Base-by-base conservation (phyloP, 2,329 filamentous ascomycete genomes). In the Ascochyta lentis region DNA sequence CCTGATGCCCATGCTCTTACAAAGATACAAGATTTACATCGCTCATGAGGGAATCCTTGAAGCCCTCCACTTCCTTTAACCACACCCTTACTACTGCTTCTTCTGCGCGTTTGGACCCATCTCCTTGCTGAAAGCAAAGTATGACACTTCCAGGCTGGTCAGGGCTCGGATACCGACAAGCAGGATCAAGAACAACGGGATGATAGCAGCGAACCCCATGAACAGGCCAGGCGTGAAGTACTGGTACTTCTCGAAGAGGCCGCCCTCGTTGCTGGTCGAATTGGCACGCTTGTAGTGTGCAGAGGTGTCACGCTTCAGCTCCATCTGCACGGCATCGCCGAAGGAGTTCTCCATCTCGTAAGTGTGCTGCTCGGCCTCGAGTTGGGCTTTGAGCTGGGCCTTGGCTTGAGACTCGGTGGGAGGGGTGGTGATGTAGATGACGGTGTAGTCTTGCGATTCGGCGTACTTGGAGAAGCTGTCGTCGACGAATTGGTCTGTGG, bases 101-200 rank as follows among this genome's bases (percentile, higher is more conserved):
- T 93, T 96, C 78, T 96, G 91, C 29, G 89, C 89, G 34, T 87
- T 82, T n/a, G 92, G 91, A 0, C 92, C 91, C 82, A 92, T 96
- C 67, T 97, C 94, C 82, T 96, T 97, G 74, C 96, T 94, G 73
- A 98, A 99, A 1, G 95, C 92, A 60, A 90, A 92, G 75, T 98
- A 98, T 1, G 91, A 90, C 27, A 98, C 91, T 75, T 97, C 84
- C 16, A 99, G 82, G 64, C 91, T 94, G 6, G 85, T 81, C 12
- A 98, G 81, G 13, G 90, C 92, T 56, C 78, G 85, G 51, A 98
- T 79, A 13, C 89, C 95, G 53, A 93, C 88, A 63, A 89, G 88
- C 6, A 96, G 80, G 64, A 98, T 93, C 26, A 85, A 79, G 58
- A 96, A 77, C 44, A 96, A 82, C 35, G 96, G 75, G 16, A 95